Conservation (phyloP, 768 basidiomycete genomes). For the Amanita pseudoporphyria region DNA sequence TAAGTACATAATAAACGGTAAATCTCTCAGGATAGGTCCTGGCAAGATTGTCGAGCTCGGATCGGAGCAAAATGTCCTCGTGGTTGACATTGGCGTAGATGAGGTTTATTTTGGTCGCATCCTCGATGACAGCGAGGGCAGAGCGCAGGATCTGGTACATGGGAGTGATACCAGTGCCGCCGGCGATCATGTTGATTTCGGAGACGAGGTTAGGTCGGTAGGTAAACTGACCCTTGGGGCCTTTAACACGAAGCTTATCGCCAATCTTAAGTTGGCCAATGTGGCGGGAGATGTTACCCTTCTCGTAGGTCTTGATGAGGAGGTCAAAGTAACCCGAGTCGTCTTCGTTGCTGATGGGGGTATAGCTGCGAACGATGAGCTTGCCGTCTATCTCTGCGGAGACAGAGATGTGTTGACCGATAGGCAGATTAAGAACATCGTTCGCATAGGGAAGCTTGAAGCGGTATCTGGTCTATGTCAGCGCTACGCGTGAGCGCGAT, state of each 20-base stretch:
- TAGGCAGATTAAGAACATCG: constrained; percentile 85
- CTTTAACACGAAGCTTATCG: constrained; percentile 84
- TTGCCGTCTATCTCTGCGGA: constrained; percentile 89
- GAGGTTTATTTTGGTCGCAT: constrained; percentile 74
- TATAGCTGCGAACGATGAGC: constrained; percentile 85
- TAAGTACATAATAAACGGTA: constrained; percentile 84
- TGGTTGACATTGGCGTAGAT: constrained; percentile 95
- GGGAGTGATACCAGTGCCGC: constrained; percentile 97
- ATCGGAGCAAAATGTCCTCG: constrained; percentile 87
- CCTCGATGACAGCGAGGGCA: constrained; percentile 80
- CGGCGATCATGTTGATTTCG: constrained; percentile 93
- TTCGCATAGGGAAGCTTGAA: constrained; percentile 70
- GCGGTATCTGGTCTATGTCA: constrained; percentile 58
- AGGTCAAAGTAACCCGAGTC: constrained; percentile 93
- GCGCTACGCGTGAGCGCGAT: neutral
- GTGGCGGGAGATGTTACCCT: constrained; percentile 92
- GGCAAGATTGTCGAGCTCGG: constrained; percentile 77
- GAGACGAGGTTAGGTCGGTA: constrained; percentile 66
- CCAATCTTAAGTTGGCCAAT: constrained; percentile 77
- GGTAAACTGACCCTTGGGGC: constrained; percentile 92
- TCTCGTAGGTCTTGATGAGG: constrained; percentile 97
- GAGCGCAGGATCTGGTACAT: constrained; percentile 98
- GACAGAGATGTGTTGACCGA: constrained; percentile 94
- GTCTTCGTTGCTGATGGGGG: constrained; percentile 90
- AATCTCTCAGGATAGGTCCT: constrained; percentile 50